Evolutionary conservation across 2,329 filamentous ascomycete species (phyloP).

Genomic region (Trichothecium roseum): DNA sequence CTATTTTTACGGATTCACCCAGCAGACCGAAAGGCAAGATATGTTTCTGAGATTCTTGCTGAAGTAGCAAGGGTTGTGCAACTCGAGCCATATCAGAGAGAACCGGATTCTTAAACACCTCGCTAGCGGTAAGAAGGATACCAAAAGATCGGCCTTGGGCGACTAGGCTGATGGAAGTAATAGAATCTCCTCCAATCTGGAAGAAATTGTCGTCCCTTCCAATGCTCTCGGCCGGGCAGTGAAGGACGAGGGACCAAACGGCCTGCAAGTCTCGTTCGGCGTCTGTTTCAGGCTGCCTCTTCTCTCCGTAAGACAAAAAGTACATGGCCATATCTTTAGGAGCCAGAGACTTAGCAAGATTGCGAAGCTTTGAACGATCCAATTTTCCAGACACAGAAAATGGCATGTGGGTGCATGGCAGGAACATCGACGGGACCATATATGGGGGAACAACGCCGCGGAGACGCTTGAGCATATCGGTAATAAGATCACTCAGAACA

Average conservation of each 20-base stretch:
- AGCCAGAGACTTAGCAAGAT: neutral
- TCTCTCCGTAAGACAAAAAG: neutral
- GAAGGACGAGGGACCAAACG: slow-evolving; percentile 22
- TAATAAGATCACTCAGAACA: no score
- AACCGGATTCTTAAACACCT: slow-evolving; percentile 27
- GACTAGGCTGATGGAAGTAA: slow-evolving; percentile 33
- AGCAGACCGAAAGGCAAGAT: neutral
- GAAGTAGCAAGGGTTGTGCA: neutral
- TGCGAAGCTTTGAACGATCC: slow-evolving; percentile 2
- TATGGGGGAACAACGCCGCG: neutral
- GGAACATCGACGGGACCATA: neutral
- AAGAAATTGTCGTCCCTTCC: slow-evolving; percentile 27
- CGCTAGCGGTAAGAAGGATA: slow-evolving; percentile 26
- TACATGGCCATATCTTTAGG: neutral
- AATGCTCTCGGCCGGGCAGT: slow-evolving; percentile 14
- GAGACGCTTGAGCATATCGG: neutral
- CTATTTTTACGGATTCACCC: neutral
- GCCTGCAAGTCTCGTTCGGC: slow-evolving; percentile 21
- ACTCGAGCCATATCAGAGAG: slow-evolving; percentile 28
- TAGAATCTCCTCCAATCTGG: slow-evolving; percentile 32
- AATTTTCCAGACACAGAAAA: slow-evolving; percentile 4
- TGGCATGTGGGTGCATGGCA: slow-evolving; percentile 5
- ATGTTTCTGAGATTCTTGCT: no score
- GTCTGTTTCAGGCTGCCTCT: slow-evolving; percentile 15
- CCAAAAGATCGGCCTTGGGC: slow-evolving; percentile 22